phyloP scores from a whole-genome alignment of 768 basidiomycete species.

The Hypholoma sublateritium region DNA sequence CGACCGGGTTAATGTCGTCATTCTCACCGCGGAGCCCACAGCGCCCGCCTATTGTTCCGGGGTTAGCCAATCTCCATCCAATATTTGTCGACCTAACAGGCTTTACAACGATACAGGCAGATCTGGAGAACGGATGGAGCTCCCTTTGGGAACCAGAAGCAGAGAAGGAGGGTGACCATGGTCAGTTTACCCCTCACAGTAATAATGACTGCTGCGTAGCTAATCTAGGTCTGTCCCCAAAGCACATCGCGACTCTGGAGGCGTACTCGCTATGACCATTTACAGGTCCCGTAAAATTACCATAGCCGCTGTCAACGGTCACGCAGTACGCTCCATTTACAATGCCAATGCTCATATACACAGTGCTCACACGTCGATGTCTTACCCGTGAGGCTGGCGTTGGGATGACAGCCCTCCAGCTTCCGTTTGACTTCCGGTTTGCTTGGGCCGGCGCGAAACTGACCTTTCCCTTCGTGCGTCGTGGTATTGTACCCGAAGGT shows the following conservation, averaged over 20 bases:
- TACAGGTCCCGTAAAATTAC: slow-evolving; percentile 57
- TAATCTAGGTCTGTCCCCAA: background rate
- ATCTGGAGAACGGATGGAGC: slow-evolving; percentile 49
- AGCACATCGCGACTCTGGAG: slow-evolving; percentile 51
- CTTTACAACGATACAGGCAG: slow-evolving; percentile 35
- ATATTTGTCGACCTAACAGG: background rate
- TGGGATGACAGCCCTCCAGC: slow-evolving; percentile 49
- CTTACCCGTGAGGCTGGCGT: slow-evolving; percentile 36
- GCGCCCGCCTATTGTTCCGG: slow-evolving; percentile 59
- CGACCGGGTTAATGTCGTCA: slow-evolving; percentile 50
- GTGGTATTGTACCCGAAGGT: slow-evolving; percentile 39
- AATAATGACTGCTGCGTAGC: background rate
- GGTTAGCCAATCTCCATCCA: slow-evolving; percentile 13
- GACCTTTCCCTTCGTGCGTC: slow-evolving; percentile 48
- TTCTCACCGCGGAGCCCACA: slow-evolving; percentile 50
- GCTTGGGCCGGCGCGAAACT: slow-evolving; percentile 51
- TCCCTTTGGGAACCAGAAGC: slow-evolving; percentile 37
- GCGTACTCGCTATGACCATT: slow-evolving; percentile 44
- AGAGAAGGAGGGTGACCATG: slow-evolving; percentile 48
- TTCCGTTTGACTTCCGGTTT: slow-evolving; percentile 54
- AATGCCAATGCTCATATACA: background rate
- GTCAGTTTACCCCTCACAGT: slow-evolving; percentile 25
- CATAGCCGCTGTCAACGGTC: slow-evolving; percentile 50
- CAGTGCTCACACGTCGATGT: background rate
- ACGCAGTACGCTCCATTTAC: slow-evolving; percentile 34